Base-by-base conservation (phyloP, 2,329 filamentous ascomycete species). In the Ceratocystis cubensis region DNA sequence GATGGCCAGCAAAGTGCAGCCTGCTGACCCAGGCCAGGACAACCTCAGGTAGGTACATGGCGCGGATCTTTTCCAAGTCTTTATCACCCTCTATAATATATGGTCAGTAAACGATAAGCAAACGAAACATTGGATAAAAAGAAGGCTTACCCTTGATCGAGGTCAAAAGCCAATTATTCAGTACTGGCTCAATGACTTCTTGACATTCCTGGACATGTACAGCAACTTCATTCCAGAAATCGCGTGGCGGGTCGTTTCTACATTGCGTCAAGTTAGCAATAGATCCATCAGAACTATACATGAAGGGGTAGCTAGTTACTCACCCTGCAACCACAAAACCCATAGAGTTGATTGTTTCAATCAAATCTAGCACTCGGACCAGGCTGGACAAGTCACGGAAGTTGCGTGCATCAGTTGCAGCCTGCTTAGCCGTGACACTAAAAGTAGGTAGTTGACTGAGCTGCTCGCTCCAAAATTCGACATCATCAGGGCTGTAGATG, bases 1-100 rank as follows among this genome's bases (percentile, higher is more conserved):
- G 81, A 61, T 85, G 86, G 2, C 90, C 91, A 0, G 88, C 88
- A 72, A 88, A 88, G 73, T 95, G 88, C 63, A 97, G 78, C 1
- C 88, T 86, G 71, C 84, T 87, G 73, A 94, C 84, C 74, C 94
- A 96, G 2, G 88, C 89, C 63, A 99, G 81, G 53, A 96, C 80
- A 20, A 89, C 83, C 74, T 96, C 91, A 1, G 94, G 92, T 2
- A 99, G 80, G 75, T 96, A 97, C 0, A 84, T 83, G 65, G 85
- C 82, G 70, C 91, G 85, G 64, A 97, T 83, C 28, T 80, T 76
- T 61, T 76, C 76, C 61, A 91, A 81, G 65, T 89, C 84, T 17
- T 78, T 74, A 68, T 84, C 81, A 72, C 87, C 88, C 64, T 79
- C 81, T 81, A 67, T 59, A 66, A 71, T 69, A 71, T 69, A 61